These are phyloP conservation scores for Perkinsela sp. DNA, from an alignment of 208 protist species.

Conservation along the genomic window DNA sequence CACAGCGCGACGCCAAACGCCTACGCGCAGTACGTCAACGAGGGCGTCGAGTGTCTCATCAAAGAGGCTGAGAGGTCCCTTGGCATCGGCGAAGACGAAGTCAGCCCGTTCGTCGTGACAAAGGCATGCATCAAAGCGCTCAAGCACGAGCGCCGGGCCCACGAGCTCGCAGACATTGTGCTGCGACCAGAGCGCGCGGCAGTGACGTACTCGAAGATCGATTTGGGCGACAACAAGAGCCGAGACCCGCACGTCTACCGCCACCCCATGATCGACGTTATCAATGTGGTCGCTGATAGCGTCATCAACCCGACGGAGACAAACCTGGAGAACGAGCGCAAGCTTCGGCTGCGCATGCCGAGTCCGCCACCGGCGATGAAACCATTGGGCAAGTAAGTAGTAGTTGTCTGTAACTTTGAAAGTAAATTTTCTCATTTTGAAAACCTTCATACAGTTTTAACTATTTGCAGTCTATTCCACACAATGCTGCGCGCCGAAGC, in stretches of 20 bases:
- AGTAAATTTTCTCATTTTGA: too few species aligned
- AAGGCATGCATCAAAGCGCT: neutral
- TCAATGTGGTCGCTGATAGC: neutral
- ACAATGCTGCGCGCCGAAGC: too few species aligned
- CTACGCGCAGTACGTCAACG: neutral
- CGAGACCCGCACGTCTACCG: neutral
- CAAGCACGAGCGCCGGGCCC: neutral
- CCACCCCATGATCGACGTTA: neutral
- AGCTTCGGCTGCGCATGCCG: neutral
- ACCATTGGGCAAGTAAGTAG: too few species aligned
- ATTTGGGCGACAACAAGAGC: neutral
- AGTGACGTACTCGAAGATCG: neutral
- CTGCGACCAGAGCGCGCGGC: neutral
- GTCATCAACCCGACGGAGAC: neutral
- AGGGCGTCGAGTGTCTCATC: neutral
- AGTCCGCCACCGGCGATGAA: neutral
- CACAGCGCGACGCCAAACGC: neutral
- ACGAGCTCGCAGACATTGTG: neutral
- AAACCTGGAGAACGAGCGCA: neutral
- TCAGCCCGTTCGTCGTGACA: neutral
- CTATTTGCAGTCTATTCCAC: too few species aligned
- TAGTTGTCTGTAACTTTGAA: too few species aligned
- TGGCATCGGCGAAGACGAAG: neutral
- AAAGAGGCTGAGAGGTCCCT: neutral
- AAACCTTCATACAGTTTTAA: too few species aligned